Base-by-base conservation (phyloP, 345 rosid species). In the Psidium guajava region DNA sequence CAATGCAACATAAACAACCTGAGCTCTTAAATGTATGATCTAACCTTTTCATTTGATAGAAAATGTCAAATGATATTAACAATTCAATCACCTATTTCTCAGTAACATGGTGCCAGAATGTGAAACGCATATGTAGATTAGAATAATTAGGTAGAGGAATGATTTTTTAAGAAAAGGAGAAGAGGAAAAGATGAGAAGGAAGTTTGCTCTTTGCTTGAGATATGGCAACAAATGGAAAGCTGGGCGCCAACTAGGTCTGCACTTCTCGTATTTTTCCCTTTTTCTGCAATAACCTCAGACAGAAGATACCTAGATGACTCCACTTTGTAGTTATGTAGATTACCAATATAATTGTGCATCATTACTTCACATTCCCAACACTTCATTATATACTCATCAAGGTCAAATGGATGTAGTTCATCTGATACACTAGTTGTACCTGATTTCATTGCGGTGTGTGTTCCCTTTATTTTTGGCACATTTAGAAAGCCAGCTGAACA, bases 381-480 rank as follows among this genome's bases (percentile, higher is more conserved):
- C 55, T 73, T 75, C 56, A 80, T 56, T 42, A 83, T 21, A n/a
- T 20, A 83, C 49, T 28, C 47, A 40, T 4, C 3, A 83, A 74
- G 11, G 56, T 69, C 25, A 69, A 32, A 69, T 69, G 18, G 77
- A 44, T 54, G 75, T 40, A 51, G 84, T n/a, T 36, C 3, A 69
- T 40, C 47, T 69, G 74, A 21, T 83, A 42, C 53, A 54, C 24
- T 24, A 59, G 22, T 75, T 5, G 47, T 83, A 95, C 99, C 99
- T 93, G 99, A 97, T 91, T 97, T 97, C 98, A 97, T 95, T 81
- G 99, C 98, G 27, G 99, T 95, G 84, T 97, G 99, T n/a, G 98
- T 95, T 84, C 99, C 99, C 91, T 97, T 97, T 90, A 97, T 95
- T 90, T 97, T 97, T 83, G 98, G 99, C 69, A 97, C 99, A 87